A percentile compares a stretch with the other conserved stretches of the same genome.
phyloP scores from a whole-genome alignment of 1,284 basidiomycete genomes.

The Nidula niveotomentosa region DNA sequence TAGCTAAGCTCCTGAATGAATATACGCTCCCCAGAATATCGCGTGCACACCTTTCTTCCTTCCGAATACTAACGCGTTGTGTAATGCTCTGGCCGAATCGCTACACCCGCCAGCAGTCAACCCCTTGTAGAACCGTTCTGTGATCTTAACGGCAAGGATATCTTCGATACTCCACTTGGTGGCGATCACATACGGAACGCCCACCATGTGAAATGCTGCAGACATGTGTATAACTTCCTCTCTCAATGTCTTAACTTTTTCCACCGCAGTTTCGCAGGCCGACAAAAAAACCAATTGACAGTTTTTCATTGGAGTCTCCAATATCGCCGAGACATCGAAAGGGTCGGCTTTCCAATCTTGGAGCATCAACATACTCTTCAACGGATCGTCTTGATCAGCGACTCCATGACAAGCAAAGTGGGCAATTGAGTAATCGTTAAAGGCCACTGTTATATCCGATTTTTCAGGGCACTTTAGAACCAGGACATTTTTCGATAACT shows the following conservation, averaged over 20 bases:
- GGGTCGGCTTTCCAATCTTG: conserved; percentile 11
- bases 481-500: conserved; percentile 1
- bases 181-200: conserved; percentile 10
- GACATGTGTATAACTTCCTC: conserved; percentile 14
- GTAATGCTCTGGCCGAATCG: background rate
- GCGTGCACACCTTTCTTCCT: background rate
- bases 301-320: conserved; percentile 3
- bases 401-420: conserved; percentile 14
- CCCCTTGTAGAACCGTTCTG: conserved; percentile 8
- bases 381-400: conserved; percentile 11
- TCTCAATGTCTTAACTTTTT: conserved; percentile 2
- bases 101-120: background rate
- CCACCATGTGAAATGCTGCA: conserved; percentile 12
- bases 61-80: background rate
- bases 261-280: conserved; percentile 12
- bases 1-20: conserved; percentile 4
- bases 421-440: conserved; percentile 3
- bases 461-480: conserved; percentile 4
- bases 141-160: conserved; percentile 9
- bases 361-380: conserved; percentile 9
- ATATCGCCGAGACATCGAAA: conserved; percentile 11
- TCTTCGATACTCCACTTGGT: conserved; percentile 13
- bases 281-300: conserved; percentile 13
- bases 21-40: conserved; percentile 1
- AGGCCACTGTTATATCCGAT: background rate